Conservation (phyloP, 1,284 basidiomycete genomes). For the Sanghuangporus baumii region DNA sequence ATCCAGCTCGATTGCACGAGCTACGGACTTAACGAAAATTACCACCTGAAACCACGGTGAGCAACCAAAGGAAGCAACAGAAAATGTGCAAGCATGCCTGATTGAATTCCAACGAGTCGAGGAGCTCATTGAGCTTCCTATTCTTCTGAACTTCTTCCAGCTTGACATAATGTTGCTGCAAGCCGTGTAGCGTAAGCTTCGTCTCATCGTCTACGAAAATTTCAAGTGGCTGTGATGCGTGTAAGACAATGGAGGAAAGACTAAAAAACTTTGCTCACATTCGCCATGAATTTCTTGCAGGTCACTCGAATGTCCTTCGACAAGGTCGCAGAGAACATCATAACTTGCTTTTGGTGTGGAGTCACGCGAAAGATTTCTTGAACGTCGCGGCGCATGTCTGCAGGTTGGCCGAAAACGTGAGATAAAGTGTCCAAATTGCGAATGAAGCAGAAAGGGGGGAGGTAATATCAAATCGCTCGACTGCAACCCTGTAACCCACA, state of each 20-base stretch:
- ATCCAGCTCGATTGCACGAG: slow-evolving; percentile 94
- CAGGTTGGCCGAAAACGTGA: slow-evolving; percentile 56
- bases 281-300: slow-evolving; percentile 99
- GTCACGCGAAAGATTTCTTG: slow-evolving; percentile 99
- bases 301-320: slow-evolving; percentile 96
- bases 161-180: slow-evolving; percentile 98
- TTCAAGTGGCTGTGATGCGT: slow-evolving; percentile 79
- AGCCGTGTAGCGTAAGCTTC: slow-evolving; percentile 95
- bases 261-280: slow-evolving; percentile 52
- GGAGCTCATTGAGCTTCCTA: slow-evolving; percentile 93
- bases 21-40: slow-evolving; percentile 98
- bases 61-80: not conserved
- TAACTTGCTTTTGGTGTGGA: slow-evolving; percentile 99
- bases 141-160: slow-evolving; percentile 95
- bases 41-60: slow-evolving; percentile 64
- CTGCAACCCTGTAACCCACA: not conserved
- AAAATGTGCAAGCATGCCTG: slow-evolving; percentile 51
- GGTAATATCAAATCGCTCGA: slow-evolving; percentile 20
- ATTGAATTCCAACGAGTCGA: slow-evolving; percentile 98
- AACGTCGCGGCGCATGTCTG: slow-evolving; percentile 99
- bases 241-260: slow-evolving; percentile 9
- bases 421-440: slow-evolving; percentile 51
- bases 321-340: slow-evolving; percentile 99
- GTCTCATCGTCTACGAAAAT: slow-evolving; percentile 99
- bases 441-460: slow-evolving; percentile 39